Base-by-base conservation (phyloP, 2,329 filamentous ascomycete species). In the Paraconiothyrium sp. region DNA sequence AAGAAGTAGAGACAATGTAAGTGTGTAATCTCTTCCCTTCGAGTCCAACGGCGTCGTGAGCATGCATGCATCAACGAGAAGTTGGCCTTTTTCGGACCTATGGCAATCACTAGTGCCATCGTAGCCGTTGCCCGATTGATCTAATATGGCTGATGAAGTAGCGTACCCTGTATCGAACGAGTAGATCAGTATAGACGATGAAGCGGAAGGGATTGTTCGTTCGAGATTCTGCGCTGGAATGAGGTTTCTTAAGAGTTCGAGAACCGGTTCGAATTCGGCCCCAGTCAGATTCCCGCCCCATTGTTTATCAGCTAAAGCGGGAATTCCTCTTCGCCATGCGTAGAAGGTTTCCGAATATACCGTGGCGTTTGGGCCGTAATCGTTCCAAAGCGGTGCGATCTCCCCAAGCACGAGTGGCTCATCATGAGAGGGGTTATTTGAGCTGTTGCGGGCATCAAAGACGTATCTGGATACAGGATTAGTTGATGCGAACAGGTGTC, bases 1-100 rank as follows among this genome's bases (percentile, higher is more conserved):
- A 47, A 60, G 13, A 24, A 47, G 37, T 37, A 85, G 66, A 0
- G 77, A 74, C 14, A 88, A 77, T 0, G 81, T 79, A 1, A 89
- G 78, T 0, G 83, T 86, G 71, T 88, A 88, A 67, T 87, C 79
- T 60, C 84, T 79, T 2, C 86, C 86, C 69, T 88, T 89, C 37
- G 83, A 84, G 0, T 73, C 72, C 9, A 86, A 70, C 0, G 84
- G 84, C 0, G 84, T 86, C 1, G 61, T 72, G 1, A 86, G 59
- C 3, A 73, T 72, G 67, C 85, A 87, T 0, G 72, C 62, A 0
- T 74, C 61, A 4, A 71, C 68, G 22, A 84, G 65, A 1, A 64
- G 44, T 3, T 83, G 59, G 4, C 75, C 72, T 0, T 68, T 64
- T 0, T 66, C 65, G 30, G 77, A 57, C 1, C 62, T 57, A 66